Evolutionary conservation across 2,329 filamentous ascomycete genomes (phyloP).

Genomic region (Nannizziopsis barbatae): DNA sequence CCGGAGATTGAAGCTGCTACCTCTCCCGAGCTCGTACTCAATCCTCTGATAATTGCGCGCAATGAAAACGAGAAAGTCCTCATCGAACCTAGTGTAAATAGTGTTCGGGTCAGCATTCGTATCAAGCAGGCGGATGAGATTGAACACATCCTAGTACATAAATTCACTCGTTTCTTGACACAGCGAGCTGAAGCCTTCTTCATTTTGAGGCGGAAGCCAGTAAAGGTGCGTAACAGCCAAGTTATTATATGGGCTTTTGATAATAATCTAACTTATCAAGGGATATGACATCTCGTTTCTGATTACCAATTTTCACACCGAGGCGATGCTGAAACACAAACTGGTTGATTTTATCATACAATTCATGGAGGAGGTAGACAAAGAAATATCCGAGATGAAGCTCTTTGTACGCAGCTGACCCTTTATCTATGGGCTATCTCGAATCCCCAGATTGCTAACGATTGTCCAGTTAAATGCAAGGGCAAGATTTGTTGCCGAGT

Average conservation of each 20-base stretch:
- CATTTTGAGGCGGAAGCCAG: slow-evolving; percentile 85
- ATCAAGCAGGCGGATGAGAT: slow-evolving; percentile 99
- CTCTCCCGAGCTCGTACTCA: slow-evolving; percentile 86
- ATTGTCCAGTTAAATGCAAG: slow-evolving; percentile 72
- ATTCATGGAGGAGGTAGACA: slow-evolving; percentile 99
- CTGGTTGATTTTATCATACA: slow-evolving; percentile 98
- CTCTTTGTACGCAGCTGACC: slow-evolving; percentile 62
- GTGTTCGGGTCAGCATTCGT: slow-evolving; percentile 91
- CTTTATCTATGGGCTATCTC: slow-evolving; percentile 10
- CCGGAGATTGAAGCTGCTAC: slow-evolving; percentile 90
- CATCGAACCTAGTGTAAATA: slow-evolving; percentile 95
- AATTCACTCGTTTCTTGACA: slow-evolving; percentile 93
- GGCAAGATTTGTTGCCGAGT: slow-evolving; percentile 95
- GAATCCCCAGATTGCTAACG: slow-evolving; percentile 20
- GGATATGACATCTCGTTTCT: slow-evolving; percentile 98
- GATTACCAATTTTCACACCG: slow-evolving; percentile 97
- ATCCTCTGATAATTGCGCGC: slow-evolving; percentile 77
- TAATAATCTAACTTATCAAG: slow-evolving; percentile 39
- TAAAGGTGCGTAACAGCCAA: slow-evolving; percentile 55
- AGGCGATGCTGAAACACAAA: slow-evolving; percentile 98
- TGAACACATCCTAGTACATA: slow-evolving; percentile 94
- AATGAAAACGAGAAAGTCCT: slow-evolving; percentile 96
- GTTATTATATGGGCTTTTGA: not conserved
- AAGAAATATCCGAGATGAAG: slow-evolving; percentile 99
- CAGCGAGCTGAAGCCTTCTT: slow-evolving; percentile 96